Evolutionary conservation across 257 asterid species (phyloP).

Genomic region (Gentiana dahurica): DNA sequence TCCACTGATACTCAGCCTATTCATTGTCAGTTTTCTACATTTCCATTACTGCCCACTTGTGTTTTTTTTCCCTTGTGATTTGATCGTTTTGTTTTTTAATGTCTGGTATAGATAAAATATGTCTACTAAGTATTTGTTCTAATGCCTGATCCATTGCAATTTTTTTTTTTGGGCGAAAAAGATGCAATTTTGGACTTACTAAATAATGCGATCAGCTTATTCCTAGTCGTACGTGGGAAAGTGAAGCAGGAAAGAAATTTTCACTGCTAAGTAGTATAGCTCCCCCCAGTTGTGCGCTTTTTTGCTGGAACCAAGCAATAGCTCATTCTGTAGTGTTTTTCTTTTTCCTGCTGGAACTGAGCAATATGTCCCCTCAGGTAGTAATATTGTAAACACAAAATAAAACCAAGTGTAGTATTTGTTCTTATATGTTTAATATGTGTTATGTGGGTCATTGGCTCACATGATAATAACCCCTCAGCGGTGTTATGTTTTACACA

Average conservation of each 20-base stretch:
- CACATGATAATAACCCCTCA: no score
- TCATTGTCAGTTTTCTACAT: slow-evolving; percentile 28
- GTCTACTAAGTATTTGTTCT: not conserved
- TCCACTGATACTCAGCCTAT: slow-evolving; percentile 29
- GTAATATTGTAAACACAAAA: no score
- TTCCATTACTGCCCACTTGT: not conserved
- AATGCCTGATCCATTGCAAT: not conserved
- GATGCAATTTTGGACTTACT: no score
- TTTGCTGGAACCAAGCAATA: no score
- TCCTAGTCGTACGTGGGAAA: not conserved
- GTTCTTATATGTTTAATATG: not conserved
- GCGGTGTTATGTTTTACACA: no score
- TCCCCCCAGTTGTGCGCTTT: no score
- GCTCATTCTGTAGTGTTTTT: not conserved
- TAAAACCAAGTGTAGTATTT: not conserved
- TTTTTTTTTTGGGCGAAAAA: no score
- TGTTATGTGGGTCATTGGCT: no score
- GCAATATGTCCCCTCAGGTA: no score
- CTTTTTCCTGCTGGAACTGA: no score
- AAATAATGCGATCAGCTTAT: no score
- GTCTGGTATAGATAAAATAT: not conserved
- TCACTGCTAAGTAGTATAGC: not conserved
- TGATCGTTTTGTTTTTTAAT: not conserved
- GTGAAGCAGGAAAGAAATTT: not conserved
- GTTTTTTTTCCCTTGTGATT: not conserved